Evolutionary conservation across 2,329 filamentous ascomycete species (phyloP).

Genomic region (Laburnicola sp.): DNA sequence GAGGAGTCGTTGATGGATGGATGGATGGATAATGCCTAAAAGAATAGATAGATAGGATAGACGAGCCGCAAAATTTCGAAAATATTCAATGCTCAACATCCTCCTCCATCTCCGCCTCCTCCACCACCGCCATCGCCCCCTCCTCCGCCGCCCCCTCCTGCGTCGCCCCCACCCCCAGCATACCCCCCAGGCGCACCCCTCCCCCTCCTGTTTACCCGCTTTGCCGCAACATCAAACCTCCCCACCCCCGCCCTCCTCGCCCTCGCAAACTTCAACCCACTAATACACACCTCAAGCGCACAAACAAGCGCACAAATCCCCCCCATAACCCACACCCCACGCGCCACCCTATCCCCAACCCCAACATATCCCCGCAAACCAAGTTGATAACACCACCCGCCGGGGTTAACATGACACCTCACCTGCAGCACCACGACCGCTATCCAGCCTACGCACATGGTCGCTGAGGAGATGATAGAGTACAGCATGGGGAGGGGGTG

Average conservation of each 20-base stretch:
- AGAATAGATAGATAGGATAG: background rate
- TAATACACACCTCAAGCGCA: background rate
- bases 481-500: background rate
- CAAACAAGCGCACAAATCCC: background rate
- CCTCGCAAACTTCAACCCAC: background rate
- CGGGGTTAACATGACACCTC: too few species aligned
- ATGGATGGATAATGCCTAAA: background rate
- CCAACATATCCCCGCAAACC: background rate
- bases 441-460: too few species aligned
- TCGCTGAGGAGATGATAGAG: too few species aligned
- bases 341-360: constrained; percentile 1
- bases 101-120: constrained; percentile 4
- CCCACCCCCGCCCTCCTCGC: background rate
- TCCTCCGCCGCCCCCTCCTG: background rate
- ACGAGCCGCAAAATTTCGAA: background rate
- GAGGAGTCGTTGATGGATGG: background rate
- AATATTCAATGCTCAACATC: background rate
- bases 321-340: background rate
- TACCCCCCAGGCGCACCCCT: background rate
- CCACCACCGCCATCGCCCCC: constrained; percentile 2
- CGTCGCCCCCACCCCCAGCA: background rate
- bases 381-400: too few species aligned
- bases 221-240: background rate
- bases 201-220: background rate
- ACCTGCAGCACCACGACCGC: too few species aligned